Evolutionary conservation across 176 grass and related monocot genomes (phyloP).

Genomic region (Oryza nivara): DNA sequence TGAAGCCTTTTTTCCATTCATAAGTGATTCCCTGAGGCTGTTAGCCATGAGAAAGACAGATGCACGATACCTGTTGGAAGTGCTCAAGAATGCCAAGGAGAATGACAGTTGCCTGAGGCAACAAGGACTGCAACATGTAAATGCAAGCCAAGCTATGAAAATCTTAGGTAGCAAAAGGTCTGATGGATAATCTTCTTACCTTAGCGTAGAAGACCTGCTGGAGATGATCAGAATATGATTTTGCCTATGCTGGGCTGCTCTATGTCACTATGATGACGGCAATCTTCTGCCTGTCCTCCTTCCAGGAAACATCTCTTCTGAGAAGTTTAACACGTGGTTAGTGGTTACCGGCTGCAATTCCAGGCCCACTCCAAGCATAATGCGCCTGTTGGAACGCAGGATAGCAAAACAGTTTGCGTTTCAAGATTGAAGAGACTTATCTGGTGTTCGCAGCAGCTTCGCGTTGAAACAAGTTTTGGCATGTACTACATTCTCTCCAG

Average conservation of each 20-base stretch:
- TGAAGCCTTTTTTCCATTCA: constrained; percentile 71
- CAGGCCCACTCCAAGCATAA: background rate
- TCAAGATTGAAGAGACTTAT: background rate
- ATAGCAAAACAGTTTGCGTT: constrained; percentile 3
- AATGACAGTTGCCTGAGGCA: constrained; percentile 39
- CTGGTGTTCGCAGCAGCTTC: background rate
- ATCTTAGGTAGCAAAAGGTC: constrained; percentile 62
- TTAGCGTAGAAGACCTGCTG: background rate
- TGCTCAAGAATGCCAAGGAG: constrained; percentile 46
- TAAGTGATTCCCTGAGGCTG: constrained; percentile 72
- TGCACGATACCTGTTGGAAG: constrained; percentile 51
- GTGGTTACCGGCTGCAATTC: background rate
- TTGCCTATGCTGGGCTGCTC: background rate
- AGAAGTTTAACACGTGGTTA: background rate
- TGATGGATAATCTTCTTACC: constrained; percentile 14
- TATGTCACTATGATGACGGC: background rate
- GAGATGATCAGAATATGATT: background rate
- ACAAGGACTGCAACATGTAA: constrained; percentile 69
- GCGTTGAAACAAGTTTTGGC: background rate
- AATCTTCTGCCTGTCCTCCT: background rate
- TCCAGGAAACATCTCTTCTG: background rate
- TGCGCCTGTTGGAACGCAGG: background rate
- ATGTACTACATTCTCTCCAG: background rate
- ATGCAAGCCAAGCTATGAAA: constrained; percentile 57
- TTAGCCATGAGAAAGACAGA: constrained; percentile 59